These are phyloP conservation scores for Colletotrichum incanum DNA, from an alignment of 2,329 filamentous ascomycete species.

Conservation along the genomic window DNA sequence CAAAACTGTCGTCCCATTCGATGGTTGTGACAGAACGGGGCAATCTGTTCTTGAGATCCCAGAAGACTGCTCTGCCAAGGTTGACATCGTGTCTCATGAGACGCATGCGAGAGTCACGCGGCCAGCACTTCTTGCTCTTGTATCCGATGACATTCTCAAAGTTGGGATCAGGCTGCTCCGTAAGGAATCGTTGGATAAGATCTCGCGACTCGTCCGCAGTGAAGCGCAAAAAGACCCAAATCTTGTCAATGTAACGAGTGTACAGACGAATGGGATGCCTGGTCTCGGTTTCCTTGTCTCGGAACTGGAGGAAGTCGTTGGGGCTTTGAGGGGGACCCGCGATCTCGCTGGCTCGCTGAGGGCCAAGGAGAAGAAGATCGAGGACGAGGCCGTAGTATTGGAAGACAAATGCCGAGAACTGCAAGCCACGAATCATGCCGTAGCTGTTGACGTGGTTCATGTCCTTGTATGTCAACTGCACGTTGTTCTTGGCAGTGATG, in stretches of 20 bases:
- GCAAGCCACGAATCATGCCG: slow-evolving; percentile 96
- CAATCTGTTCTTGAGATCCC: slow-evolving; percentile 97
- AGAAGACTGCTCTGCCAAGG: slow-evolving; percentile 96
- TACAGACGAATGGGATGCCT: slow-evolving; percentile 98
- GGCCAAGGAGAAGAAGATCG: slow-evolving; percentile 90
- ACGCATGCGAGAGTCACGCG: slow-evolving; percentile 96
- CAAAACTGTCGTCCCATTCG: slow-evolving; percentile 99
- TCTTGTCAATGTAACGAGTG: slow-evolving; percentile 96
- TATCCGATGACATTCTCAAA: slow-evolving; percentile 99
- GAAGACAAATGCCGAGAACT: slow-evolving; percentile 99
- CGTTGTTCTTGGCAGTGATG: slow-evolving; percentile 99
- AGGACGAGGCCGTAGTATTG: slow-evolving; percentile 98
- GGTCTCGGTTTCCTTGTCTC: slow-evolving; percentile 91
- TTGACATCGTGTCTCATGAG: slow-evolving; percentile 99
- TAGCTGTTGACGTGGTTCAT: slow-evolving; percentile 99
- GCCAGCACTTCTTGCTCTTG: slow-evolving; percentile 99
- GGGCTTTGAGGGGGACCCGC: slow-evolving; percentile 93
- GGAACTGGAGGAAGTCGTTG: slow-evolving; percentile 98
- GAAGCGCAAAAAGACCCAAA: slow-evolving; percentile 98
- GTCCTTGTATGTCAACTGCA: slow-evolving; percentile 98
- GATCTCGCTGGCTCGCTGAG: slow-evolving; percentile 98
- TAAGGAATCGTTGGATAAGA: slow-evolving; percentile 96
- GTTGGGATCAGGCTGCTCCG: slow-evolving; percentile 97
- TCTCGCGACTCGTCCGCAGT: slow-evolving; percentile 94
- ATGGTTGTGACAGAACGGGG: slow-evolving; percentile 96